Percentiles rank a stretch among this genome's conserved stretches.
These are phyloP conservation scores for Takashimella tepidaria DNA, from an alignment of 1,284 basidiomycete genomes.

Conservation along the genomic window DNA sequence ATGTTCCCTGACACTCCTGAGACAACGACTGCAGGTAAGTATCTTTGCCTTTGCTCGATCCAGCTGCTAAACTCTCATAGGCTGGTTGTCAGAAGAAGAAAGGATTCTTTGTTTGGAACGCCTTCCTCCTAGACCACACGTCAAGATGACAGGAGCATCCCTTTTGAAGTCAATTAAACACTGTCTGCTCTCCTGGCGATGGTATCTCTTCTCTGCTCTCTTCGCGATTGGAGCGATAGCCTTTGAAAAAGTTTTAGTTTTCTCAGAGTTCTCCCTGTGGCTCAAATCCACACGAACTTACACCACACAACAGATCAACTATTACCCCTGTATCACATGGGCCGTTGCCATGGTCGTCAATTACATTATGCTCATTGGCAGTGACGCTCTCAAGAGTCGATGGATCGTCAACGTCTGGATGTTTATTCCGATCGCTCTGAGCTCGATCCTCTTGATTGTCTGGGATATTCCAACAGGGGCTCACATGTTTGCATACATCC, in stretches of 20 bases:
- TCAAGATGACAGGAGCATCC: slow-evolving; percentile 17
- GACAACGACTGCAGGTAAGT: slow-evolving; percentile 27
- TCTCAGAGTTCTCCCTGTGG: slow-evolving; percentile 34
- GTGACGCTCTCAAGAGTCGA: slow-evolving; percentile 31
- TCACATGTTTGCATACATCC: slow-evolving; percentile 39
- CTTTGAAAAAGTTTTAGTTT: slow-evolving; percentile 38
- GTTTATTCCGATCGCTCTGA: slow-evolving; percentile 25
- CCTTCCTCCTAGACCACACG: slow-evolving; percentile 18
- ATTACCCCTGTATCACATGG: slow-evolving; percentile 30
- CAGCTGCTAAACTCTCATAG: slow-evolving; percentile 6
- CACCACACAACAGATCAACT: slow-evolving; percentile 22
- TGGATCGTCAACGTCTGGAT: slow-evolving; percentile 43
- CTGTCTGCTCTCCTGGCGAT: slow-evolving; percentile 27
- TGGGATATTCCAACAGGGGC: slow-evolving; percentile 28
- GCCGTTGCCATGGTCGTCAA: slow-evolving; percentile 37
- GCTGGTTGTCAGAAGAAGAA: slow-evolving; percentile 38
- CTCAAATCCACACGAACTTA: slow-evolving; percentile 20
- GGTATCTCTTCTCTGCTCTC: slow-evolving; percentile 32
- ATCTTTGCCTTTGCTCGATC: neutral
- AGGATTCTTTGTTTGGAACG: slow-evolving; percentile 25
- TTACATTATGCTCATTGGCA: slow-evolving; percentile 31
- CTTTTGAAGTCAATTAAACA: slow-evolving; percentile 14
- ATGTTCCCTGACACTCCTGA: slow-evolving; percentile 42
- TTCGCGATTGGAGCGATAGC: slow-evolving; percentile 23
- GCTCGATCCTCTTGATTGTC: slow-evolving; percentile 32